Evolutionary conservation across 352 stramenopile species (phyloP), one percentile per base, ranked within the genome.

Genomic region (Pythium volutum): DNA sequence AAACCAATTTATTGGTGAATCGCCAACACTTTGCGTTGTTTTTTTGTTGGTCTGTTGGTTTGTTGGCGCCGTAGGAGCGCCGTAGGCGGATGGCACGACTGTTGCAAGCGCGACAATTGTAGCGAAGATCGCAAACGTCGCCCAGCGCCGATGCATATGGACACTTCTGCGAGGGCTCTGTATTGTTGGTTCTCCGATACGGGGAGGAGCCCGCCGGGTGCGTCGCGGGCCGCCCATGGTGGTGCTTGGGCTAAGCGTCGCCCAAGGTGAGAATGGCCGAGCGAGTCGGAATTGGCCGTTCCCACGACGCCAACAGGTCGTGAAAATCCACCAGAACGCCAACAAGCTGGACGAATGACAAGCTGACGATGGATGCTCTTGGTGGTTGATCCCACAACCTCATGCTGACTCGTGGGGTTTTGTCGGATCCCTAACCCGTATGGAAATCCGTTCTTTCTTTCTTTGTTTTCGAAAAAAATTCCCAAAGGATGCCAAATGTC

Each of bases 281-380:
- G 26, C 25, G 46, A 53, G 25, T 39, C 46, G 42, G 42, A 48
- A 48, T 14, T 48, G 36, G 5, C 36, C 14, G 36, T 22, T 43
- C 36, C 14, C 36, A 43, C 36, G 18, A 20, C 36, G 4, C 36
- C 14, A 43, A 18, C 36, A 2, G 7, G 25, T 14, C n/a, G 14
- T 25, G 5, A 54, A 52, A 60, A 60, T 60, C 45, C 43, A 27
- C 16, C 12, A 43, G 11, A 43, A 54, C 18, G 12, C 36, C 36
- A 43, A 43, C 20, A 43, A 29, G n/a, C 36, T 8, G n/a, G n/a
- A 42, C 31, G 36, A 10, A 39, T 50, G 55, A 63, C 55, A 63
- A 63, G 46, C 55, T 36, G 55, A 63, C 55, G 55, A 63, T 54
- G 11, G 11, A 7, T 43, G 31, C 31, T 11, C 31, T 36, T n/a